Conservation (phyloP, 441 rosid genomes). For the Monsonia emarginata region DNA sequence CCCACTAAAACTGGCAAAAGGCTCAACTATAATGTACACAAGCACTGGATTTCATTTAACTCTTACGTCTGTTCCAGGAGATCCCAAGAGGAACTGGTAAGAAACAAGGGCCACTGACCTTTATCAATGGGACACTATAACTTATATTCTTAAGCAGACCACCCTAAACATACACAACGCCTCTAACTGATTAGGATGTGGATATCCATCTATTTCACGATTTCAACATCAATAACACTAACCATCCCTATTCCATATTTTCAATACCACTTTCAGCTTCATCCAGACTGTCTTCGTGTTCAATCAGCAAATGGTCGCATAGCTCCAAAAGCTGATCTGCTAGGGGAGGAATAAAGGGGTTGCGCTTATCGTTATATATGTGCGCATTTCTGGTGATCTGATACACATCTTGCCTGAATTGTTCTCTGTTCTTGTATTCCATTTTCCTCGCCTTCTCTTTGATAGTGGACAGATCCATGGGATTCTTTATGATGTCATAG, state of each 20-base stretch:
- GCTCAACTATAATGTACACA: no score
- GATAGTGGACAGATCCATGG: slow-evolving; percentile 89
- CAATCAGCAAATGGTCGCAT: slow-evolving; percentile 64
- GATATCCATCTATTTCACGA: no score
- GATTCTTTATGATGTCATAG: slow-evolving; percentile 41
- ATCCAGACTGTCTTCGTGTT: slow-evolving; percentile 29
- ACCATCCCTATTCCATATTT: slow-evolving; percentile 19
- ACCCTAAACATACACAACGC: no score
- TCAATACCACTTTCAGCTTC: slow-evolving; percentile 74
- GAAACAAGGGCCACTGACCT: no score
- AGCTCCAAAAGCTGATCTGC: slow-evolving; percentile 93
- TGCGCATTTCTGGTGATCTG: slow-evolving; percentile 81
- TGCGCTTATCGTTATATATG: slow-evolving; percentile 60
- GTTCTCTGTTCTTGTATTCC: slow-evolving; percentile 62
- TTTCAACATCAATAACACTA: no score
- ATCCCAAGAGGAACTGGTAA: no score
- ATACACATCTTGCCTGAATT: slow-evolving; percentile 82
- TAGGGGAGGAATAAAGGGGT: slow-evolving; percentile 88
- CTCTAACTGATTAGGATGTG: no score
- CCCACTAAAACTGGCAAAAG: no score
- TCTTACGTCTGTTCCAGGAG: no score
- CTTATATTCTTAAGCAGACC: no score
- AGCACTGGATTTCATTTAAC: no score
- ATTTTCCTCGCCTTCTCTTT: slow-evolving; percentile 76
- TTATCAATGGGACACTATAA: no score